These are phyloP conservation scores for Apostasia shenzhenica DNA, from an alignment of 106 monocot species.

Conservation along the genomic window DNA sequence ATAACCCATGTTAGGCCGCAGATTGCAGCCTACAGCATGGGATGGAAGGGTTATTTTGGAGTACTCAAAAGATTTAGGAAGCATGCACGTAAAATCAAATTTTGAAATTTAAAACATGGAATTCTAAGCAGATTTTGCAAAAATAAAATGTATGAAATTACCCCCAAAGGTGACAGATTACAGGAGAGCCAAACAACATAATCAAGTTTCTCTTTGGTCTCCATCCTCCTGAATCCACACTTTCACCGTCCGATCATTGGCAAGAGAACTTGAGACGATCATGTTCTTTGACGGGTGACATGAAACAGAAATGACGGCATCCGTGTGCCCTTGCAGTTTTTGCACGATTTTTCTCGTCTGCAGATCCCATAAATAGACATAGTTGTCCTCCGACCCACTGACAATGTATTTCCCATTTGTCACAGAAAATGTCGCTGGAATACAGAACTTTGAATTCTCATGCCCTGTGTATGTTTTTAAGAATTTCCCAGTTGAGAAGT, in stretches of 20 bases:
- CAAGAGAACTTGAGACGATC: slow-evolving; percentile 53
- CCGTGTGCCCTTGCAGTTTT: slow-evolving; percentile 56
- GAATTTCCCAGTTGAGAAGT: slow-evolving; percentile 60
- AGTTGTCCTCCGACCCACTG: slow-evolving; percentile 66
- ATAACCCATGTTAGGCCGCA: too few species aligned
- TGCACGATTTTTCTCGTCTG: slow-evolving; percentile 44
- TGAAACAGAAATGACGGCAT: slow-evolving; percentile 44
- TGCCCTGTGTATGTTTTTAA: slow-evolving; percentile 59
- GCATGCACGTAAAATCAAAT: too few species aligned
- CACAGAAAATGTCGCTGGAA: slow-evolving; percentile 51
- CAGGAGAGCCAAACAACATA: neutral
- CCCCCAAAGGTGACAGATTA: too few species aligned
- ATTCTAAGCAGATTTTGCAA: too few species aligned
- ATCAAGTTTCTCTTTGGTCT: neutral
- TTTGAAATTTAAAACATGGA: too few species aligned
- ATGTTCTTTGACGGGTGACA: slow-evolving; percentile 51
- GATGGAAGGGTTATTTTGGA: too few species aligned
- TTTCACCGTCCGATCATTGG: slow-evolving; percentile 47
- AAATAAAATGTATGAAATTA: too few species aligned
- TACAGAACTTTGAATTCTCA: slow-evolving; percentile 44
- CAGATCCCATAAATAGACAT: slow-evolving; percentile 55
- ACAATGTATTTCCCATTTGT: slow-evolving; percentile 68
- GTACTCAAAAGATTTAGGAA: too few species aligned
- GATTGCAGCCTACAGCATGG: too few species aligned
- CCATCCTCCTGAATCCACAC: slow-evolving; percentile 38